These are phyloP conservation scores for Boletus smithii DNA, from an alignment of 1,284 basidiomycete species.

Conservation along the genomic window DNA sequence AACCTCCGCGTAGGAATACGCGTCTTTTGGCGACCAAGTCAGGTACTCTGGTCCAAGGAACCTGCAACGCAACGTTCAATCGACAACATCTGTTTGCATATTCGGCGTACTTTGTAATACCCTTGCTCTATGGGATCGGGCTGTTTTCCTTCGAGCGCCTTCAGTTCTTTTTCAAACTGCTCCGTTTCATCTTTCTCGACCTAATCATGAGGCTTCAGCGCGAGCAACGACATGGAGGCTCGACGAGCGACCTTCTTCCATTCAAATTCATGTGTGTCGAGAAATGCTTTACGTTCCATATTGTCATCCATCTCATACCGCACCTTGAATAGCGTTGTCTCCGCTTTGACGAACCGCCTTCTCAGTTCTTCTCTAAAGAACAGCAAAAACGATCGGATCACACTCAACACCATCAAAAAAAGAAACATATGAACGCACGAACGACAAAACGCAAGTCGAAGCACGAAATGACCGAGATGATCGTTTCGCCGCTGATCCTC, in stretches of 20 bases:
- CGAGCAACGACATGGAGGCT: neutral
- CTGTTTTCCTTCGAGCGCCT: constrained; percentile 33
- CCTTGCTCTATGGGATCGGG: constrained; percentile 15
- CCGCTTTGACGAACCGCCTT: constrained; percentile 86
- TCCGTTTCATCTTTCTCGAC: constrained; percentile 63
- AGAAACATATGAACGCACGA: constrained; percentile 63
- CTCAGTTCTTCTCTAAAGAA: constrained; percentile 81
- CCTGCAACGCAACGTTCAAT: constrained; percentile 33
- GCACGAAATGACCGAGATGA: constrained; percentile 92
- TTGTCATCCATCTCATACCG: constrained; percentile 75
- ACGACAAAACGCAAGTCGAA: constrained; percentile 92
- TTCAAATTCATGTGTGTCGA: constrained; percentile 74
- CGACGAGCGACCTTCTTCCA: constrained; percentile 62
- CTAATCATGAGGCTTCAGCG: constrained; percentile 32
- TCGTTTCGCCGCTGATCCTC: constrained; percentile 80
- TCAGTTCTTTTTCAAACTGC: constrained; percentile 50
- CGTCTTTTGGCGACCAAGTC: constrained; percentile 87
- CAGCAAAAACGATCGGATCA: neutral
- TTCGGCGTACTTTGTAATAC: constrained; percentile 63
- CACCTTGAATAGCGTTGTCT: constrained; percentile 80
- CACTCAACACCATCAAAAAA: neutral
- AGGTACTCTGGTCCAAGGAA: constrained; percentile 87
- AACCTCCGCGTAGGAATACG: constrained; percentile 79
- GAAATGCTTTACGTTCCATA: constrained; percentile 67
- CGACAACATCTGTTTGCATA: neutral